Conservation (phyloP, 441 rosid species). For the Croton laevigatus region DNA sequence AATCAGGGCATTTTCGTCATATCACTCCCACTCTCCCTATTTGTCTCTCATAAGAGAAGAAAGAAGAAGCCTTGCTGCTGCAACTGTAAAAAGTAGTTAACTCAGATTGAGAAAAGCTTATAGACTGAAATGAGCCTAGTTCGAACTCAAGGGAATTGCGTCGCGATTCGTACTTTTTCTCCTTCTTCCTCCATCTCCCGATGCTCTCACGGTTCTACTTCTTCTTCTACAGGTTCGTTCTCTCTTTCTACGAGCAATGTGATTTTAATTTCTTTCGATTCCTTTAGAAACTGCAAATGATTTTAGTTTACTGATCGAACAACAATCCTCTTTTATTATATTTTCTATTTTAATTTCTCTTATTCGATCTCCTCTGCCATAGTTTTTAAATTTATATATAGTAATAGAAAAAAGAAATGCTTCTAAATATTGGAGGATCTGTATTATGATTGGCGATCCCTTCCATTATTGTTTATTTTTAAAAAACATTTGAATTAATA, state of each 20-base stretch:
- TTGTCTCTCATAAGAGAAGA: background rate
- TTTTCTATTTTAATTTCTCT: background rate
- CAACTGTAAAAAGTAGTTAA: background rate
- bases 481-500: background rate
- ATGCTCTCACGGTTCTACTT: constrained; percentile 42
- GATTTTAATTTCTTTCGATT: background rate
- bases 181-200: constrained; percentile 46
- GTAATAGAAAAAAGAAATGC: no score
- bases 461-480: background rate
- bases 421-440: background rate
- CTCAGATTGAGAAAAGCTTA: background rate
- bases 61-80: no score
- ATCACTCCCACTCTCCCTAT: constrained; percentile 10
- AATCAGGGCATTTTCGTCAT: constrained; percentile 13
- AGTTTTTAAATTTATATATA: no score
- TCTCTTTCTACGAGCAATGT: background rate
- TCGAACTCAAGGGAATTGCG: constrained; percentile 48
- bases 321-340: background rate
- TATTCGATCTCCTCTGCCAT: no score
- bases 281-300: background rate
- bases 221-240: constrained; percentile 40
- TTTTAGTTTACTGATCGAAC: background rate
- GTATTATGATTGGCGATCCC: background rate
- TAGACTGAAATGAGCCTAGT: constrained; percentile 45
- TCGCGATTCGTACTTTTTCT: constrained; percentile 47